Percentiles rank a stretch among this genome's conserved stretches.
phyloP scores from a whole-genome alignment of 805 yeast genomes.

The Zygotorulaspora sp. region DNA sequence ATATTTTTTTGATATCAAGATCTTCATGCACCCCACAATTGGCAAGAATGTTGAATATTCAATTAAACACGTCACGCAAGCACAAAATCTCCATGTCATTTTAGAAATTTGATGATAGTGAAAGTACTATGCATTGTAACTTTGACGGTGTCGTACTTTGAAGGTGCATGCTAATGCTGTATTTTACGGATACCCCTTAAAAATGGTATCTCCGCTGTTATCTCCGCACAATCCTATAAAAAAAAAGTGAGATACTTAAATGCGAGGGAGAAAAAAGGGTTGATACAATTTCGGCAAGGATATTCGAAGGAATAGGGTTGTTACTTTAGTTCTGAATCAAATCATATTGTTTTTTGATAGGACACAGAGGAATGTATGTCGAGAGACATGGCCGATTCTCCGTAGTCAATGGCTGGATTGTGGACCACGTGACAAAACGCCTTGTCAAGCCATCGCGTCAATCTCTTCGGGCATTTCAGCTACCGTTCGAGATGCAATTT shows the following conservation, averaged over 20 bases:
- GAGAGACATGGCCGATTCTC: background rate
- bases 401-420: background rate
- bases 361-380: background rate
- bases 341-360: background rate
- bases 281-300: too few relatives aligned
- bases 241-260: background rate
- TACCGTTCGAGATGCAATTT: background rate
- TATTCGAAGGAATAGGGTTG: too few relatives aligned
- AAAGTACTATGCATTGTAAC: background rate
- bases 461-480: background rate
- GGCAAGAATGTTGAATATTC: too few relatives aligned
- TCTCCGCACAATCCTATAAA: background rate
- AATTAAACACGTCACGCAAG: too few relatives aligned
- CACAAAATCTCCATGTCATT: too few relatives aligned
- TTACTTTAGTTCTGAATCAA: too few relatives aligned
- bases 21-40: too few relatives aligned
- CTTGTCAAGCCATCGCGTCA: background rate
- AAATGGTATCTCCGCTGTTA: background rate
- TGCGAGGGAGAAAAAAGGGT: too few relatives aligned
- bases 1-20: too few relatives aligned
- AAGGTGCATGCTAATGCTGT: constrained; percentile 1
- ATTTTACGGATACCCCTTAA: background rate
- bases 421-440: background rate
- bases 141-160: background rate
- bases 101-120: constrained; percentile 1